Evolutionary conservation across 805 yeast genomes (phyloP), one percentile per base, ranked within the genome.

Genomic region (Metschnikowia noctiluminum): DNA sequence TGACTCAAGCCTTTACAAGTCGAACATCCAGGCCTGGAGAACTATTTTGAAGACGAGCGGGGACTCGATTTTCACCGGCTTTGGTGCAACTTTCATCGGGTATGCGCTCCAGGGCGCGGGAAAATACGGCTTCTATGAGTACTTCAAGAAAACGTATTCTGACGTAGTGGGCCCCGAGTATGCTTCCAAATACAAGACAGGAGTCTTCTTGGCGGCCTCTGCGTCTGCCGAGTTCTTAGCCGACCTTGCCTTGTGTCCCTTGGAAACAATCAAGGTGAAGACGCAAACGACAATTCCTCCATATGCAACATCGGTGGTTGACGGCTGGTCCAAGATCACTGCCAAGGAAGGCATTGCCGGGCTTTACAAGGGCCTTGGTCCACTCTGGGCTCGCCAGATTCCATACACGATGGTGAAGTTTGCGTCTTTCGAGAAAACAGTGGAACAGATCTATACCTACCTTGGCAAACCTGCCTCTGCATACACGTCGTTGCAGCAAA

Each of bases 391-490:
- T 50, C 85, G 98, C 74, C 99, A 92, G 71, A 87, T 92, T 60
- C 99, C 98, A n/a, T 92, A 92, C 75, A 92, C 98, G 28, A 91
- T 92, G 97, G 95, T 87, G 53, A 92, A 94, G 72, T 94, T 92
- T 69, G 92, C 97, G 8, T 80, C 96, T 27, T 92, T 94, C 72
- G 99, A 92, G 74, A 87, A 82, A 65, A 87, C 91, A 45, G 97
- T 92, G 31, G 89, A 85, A 62, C 67, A 71, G 43, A 91, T 92
- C 62, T 92, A 94, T 73, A 59, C 73, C 28, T 77, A 74, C 50
- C 75, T 92, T 58, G 90, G 96, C 40, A 81, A 80, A 61, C 81
- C 86, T 43, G 89, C 83, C 65, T 71, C 78, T 21, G 83, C 87
- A 50, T 89, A 87, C 76, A 73, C 88, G 11, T 68, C 83, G 38